Conservation (phyloP, 495 filamentous ascomycete genomes). For the Neurospora hispaniola region DNA sequence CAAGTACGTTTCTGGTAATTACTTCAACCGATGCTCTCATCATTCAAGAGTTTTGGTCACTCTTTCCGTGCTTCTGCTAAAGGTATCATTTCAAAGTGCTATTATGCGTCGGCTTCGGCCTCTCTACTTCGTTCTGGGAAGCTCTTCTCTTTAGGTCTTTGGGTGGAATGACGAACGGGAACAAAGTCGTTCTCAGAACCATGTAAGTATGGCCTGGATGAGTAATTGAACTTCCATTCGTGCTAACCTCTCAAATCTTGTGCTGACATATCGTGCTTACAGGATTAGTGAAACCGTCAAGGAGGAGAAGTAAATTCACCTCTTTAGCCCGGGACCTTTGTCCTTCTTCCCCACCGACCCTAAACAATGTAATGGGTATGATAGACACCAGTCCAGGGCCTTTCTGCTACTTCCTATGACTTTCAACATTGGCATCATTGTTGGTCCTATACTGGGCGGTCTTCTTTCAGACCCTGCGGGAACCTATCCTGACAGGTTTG, state of each 20-base stretch:
- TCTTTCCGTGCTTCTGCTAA: neutral
- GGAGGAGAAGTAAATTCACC: constrained; percentile 34
- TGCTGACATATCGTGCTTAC: neutral
- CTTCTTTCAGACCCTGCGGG: constrained; percentile 63
- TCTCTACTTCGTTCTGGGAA: constrained; percentile 58
- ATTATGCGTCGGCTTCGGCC: constrained; percentile 71
- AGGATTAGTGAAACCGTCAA: constrained; percentile 66
- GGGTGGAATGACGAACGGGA: constrained; percentile 73
- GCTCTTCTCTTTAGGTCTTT: constrained; percentile 64
- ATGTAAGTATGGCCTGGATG: constrained; percentile 34
- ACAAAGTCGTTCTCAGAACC: constrained; percentile 69
- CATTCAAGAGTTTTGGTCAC: neutral
- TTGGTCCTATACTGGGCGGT: constrained; percentile 68
- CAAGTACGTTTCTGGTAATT: constrained; percentile 24
- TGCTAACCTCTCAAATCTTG: constrained; percentile 1
- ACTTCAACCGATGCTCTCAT: neutral
- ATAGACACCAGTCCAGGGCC: constrained; percentile 48
- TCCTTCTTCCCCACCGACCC: neutral
- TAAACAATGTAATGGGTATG: constrained; percentile 5
- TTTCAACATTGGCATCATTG: constrained; percentile 69
- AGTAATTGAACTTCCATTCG: neutral
- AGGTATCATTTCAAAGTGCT: constrained; percentile 28
- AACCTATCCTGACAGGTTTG: constrained; percentile 58
- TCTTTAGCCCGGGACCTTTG: neutral
- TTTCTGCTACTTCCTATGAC: constrained; percentile 63